Base-by-base conservation (phyloP, 106 monocot species). In the Iris macrosiphon region DNA sequence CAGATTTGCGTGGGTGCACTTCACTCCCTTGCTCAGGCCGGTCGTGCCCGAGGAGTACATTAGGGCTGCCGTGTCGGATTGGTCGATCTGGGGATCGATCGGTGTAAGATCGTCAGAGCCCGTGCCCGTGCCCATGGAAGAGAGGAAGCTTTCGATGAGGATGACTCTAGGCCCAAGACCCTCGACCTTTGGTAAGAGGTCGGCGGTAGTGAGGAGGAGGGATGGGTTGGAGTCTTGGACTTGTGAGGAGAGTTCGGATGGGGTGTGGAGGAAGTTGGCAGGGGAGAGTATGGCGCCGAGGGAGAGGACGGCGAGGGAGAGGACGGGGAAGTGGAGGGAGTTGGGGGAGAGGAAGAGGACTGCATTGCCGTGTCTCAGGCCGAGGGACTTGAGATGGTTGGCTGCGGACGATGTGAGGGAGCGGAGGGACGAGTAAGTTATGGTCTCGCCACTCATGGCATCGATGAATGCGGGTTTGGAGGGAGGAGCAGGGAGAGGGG, bases 21-120 rank as follows among this genome's bases (percentile, higher is more conserved):
- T 59, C 7, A 83, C 93, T 0, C 77, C 93, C 55, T 93, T 93
- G 57, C 77, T 74, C 63, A 50, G 66, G 18, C 93, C 93, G 10
- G 93, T 88, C 15, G 93, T 93, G 23, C 93, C 93, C 7, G 88
- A 93, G 0, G 93, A 88, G 78, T 84, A 88, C 77, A 93, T 70
- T 3, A 88, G 51, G 16, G 69, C 70, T 12, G 93, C 93, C 10
- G 75, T 23, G 21, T 82, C 79, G 15, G 54, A 32, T 34, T 55
- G 67, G 2, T 27, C 13, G 2, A 29, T n/a, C 4, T 1, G 28
- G 0, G 6, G 10, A 0, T 29, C 22, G 14, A n/a, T 16, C 3
- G 24, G 43, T 0, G 25, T 20, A 3, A 48, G n/a, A 26, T 57
- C 39, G 23, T 0, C 7, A 39, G 12, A 14, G 46, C n/a, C n/a